Base-by-base conservation (phyloP, 2,329 filamentous ascomycete species). In the Fusarium xylarioides region DNA sequence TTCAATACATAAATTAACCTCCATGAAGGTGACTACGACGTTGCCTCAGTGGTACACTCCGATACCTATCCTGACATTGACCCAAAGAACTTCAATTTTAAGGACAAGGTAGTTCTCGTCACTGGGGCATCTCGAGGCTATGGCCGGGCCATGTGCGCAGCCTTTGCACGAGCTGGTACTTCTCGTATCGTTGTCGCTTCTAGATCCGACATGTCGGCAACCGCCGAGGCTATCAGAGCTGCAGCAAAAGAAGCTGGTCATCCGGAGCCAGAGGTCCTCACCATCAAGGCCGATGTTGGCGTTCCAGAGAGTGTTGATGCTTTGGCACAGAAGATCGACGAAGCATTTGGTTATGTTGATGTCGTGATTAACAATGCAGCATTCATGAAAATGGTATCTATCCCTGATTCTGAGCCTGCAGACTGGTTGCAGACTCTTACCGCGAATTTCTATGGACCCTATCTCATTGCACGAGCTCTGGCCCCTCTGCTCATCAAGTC, bases 361-460 rank as follows among this genome's bases (percentile, higher is more conserved):
- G 11, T 68, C 7, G 65, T 68, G 21, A 54, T 68, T 8, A 68
- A 68, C 11, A 68, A 68, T 18, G 65, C 65, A 19, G 65, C 65
- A 10, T 68, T 68, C 19, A 68, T 68, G 63, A 68, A 68, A 3
- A 49, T 68, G 6, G 42, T 19, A 2, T 37, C 54, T 7, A 68
- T 68, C 3, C 21, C 63, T 16, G 54, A 68, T 11, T 68, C 65
- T 7, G 46, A 68, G 11, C 63, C 65, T 11, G 35, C 47, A 10
- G 63, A 68, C 7, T 68, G 65, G 65, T 14, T 68, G 18, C 63
- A 61, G 2, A 68, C 63, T 1, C 46, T 68, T 3, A 68, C 28
- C 0, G 54, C 65, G 4, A 68, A 68, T 11, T 16, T 68, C 19
- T 68, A 54, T 21, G 65, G 63, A 1, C 65, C 65, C 2, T 68